phyloP scores from a whole-genome alignment of 352 stramenopile species.

The Pythium monospermum region DNA sequence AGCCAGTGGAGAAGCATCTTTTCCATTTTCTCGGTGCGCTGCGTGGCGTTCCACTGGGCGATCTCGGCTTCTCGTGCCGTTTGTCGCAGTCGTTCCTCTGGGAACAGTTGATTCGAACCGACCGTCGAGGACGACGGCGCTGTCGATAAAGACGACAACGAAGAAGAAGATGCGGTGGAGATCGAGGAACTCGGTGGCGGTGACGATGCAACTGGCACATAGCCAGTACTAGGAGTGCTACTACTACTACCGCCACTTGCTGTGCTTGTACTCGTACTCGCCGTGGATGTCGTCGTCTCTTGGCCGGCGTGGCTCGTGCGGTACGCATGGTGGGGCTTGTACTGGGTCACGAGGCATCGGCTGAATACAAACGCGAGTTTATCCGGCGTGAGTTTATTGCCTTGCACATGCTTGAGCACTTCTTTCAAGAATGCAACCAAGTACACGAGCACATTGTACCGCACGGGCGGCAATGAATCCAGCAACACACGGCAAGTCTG shows the following conservation, averaged over 20 bases:
- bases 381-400: constrained; percentile 67
- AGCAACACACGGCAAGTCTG: constrained; percentile 69
- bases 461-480: constrained; percentile 86
- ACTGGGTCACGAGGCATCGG: constrained; percentile 59
- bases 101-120: constrained; percentile 35
- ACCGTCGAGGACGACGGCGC: constrained; percentile 28
- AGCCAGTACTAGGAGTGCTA: too few relatives aligned
- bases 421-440: constrained; percentile 95
- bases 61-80: constrained; percentile 49
- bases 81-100: constrained; percentile 55
- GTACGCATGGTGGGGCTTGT: constrained; percentile 17
- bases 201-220: background rate
- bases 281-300: background rate
- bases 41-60: constrained; percentile 41
- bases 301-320: constrained; percentile 8
- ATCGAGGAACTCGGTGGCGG: constrained; percentile 10
- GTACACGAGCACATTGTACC: constrained; percentile 98
- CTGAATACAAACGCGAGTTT: constrained; percentile 76
- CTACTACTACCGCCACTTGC: too few relatives aligned
- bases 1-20: constrained; percentile 65
- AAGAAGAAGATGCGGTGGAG: constrained; percentile 14
- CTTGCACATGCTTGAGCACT: constrained; percentile 67
- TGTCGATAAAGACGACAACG: constrained; percentile 22
- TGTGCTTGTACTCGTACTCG: too few relatives aligned
- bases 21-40: constrained; percentile 71